phyloP scores from a whole-genome alignment of 495 filamentous ascomycete species.

The Penicillium waksmanii region DNA sequence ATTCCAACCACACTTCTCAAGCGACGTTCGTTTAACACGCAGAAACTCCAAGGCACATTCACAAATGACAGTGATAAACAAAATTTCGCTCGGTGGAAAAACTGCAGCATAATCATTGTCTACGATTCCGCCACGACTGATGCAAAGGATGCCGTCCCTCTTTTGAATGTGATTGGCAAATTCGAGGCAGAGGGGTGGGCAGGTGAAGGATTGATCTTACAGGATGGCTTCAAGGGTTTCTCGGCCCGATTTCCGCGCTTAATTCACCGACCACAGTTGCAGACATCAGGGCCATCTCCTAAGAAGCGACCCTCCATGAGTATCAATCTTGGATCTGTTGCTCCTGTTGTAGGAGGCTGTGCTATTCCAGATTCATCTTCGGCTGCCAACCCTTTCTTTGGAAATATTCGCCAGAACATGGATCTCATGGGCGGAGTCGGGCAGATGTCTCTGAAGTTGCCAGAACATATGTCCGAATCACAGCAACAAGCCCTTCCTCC shows the following conservation, averaged over 20 bases:
- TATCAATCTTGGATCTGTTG: slow-evolving; percentile 56
- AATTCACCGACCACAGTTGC: slow-evolving; percentile 31
- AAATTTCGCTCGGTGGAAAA: slow-evolving; percentile 77
- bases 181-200: slow-evolving; percentile 84
- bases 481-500: slow-evolving; percentile 59
- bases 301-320: slow-evolving; percentile 52
- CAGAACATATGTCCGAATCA: slow-evolving; percentile 54
- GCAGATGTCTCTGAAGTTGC: slow-evolving; percentile 77
- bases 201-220: slow-evolving; percentile 72
- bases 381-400: slow-evolving; percentile 87
- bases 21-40: slow-evolving; percentile 85
- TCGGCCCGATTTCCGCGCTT: slow-evolving; percentile 52
- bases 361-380: slow-evolving; percentile 70
- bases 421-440: slow-evolving; percentile 93
- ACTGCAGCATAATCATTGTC: slow-evolving; percentile 75
- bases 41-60: slow-evolving; percentile 88
- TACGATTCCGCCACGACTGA: slow-evolving; percentile 81
- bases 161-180: slow-evolving; percentile 87
- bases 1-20: slow-evolving; percentile 95
- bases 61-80: slow-evolving; percentile 70
- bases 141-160: slow-evolving; percentile 73
- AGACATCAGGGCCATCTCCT: slow-evolving; percentile 30
- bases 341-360: slow-evolving; percentile 86
- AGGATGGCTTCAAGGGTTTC: slow-evolving; percentile 60
- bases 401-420: slow-evolving; percentile 96